Conservation (phyloP, 2,329 filamentous ascomycete species). For the Colletotrichum abscissum region DNA sequence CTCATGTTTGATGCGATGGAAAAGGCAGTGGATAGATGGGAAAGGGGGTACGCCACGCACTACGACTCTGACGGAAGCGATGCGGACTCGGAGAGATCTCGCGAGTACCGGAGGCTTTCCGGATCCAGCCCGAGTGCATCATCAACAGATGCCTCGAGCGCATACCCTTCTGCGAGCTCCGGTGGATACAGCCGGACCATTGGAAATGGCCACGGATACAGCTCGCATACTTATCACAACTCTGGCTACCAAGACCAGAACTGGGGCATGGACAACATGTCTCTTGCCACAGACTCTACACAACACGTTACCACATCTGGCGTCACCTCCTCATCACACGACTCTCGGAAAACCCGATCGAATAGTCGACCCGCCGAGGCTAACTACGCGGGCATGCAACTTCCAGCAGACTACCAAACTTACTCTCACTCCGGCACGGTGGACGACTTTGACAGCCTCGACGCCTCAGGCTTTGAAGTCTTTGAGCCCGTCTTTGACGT, state of each 20-base stretch:
- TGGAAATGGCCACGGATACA: constrained; percentile 11
- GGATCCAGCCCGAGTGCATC: constrained; percentile 27
- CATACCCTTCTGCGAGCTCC: constrained; percentile 15
- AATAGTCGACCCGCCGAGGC: constrained; percentile 3
- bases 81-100: constrained; percentile 26
- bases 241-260: constrained; percentile 24
- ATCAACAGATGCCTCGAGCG: constrained; percentile 30
- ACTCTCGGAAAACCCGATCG: background rate
- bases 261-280: constrained; percentile 26
- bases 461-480: constrained; percentile 15
- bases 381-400: constrained; percentile 18
- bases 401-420: constrained; percentile 17
- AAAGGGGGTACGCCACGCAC: constrained; percentile 22
- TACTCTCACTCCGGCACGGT: constrained; percentile 18
- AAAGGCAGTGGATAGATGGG: constrained; percentile 30
- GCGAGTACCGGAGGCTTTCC: constrained; percentile 27
- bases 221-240: constrained; percentile 15
- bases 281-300: constrained; percentile 6
- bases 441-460: constrained; percentile 28
- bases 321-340: background rate
- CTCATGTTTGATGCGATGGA: constrained; percentile 35
- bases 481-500: constrained; percentile 34
- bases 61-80: constrained; percentile 33
- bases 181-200: constrained; percentile 25
- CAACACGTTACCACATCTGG: background rate